A percentile compares a stretch with the other conserved stretches of the same genome.
Conservation (phyloP, 768 basidiomycete genomes). For the Pleurotus tuber-regium region DNA sequence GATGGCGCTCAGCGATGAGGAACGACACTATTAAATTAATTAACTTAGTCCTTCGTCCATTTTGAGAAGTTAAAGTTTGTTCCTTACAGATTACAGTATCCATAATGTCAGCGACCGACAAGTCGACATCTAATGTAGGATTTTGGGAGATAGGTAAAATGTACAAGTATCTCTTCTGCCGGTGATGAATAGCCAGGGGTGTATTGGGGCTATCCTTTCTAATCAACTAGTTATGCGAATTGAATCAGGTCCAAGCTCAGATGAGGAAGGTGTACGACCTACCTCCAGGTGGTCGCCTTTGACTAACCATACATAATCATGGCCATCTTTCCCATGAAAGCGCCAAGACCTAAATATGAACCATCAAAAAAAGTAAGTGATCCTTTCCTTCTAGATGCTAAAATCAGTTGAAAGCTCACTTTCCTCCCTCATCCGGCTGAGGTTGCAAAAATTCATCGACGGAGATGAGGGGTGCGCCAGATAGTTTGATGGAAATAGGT, state of each 20-base stretch:
- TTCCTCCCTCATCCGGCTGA: neutral
- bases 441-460: neutral
- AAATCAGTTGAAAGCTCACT: neutral
- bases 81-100: slow-evolving; percentile 3
- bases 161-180: neutral
- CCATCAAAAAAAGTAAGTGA: neutral
- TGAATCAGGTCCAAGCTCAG: neutral
- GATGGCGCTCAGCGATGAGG: slow-evolving; percentile 3
- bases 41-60: neutral
- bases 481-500: neutral
- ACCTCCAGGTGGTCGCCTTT: slow-evolving; percentile 5
- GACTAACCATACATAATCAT: neutral
- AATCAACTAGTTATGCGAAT: neutral
- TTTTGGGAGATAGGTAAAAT: neutral
- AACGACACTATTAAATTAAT: neutral
- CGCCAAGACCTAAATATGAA: slow-evolving; percentile 1
- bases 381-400: no score
- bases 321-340: neutral
- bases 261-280: neutral
- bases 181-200: slow-evolving; percentile 4
- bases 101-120: neutral
- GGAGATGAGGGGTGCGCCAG: neutral
- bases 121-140: neutral
- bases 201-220: neutral
- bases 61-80: neutral